Conservation (phyloP, 1,139 yeast genomes). For the Tardiomyces depauwii region DNA sequence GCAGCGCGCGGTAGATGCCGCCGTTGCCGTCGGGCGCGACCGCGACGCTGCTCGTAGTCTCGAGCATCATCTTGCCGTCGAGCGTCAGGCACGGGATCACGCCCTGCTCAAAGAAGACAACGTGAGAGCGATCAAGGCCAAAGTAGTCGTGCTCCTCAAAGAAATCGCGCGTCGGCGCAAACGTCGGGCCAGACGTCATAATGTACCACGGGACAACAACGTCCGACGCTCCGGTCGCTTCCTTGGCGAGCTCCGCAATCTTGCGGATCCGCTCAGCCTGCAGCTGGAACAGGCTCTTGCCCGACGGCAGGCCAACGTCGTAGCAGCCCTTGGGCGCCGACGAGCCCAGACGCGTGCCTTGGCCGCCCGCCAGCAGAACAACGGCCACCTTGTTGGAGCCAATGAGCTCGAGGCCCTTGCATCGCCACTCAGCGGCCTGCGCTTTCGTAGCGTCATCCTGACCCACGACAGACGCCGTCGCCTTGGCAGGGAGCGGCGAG, state of each 20-base stretch:
- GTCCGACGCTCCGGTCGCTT: constrained; percentile 17
- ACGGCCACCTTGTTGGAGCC: constrained; percentile 71
- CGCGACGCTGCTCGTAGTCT: constrained; percentile 43
- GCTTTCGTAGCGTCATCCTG: constrained; percentile 13
- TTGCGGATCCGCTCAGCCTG: constrained; percentile 79
- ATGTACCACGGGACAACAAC: constrained; percentile 68
- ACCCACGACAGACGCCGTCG: constrained; percentile 25
- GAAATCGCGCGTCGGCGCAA: constrained; percentile 60
- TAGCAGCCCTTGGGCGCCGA: constrained; percentile 88
- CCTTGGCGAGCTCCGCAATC: constrained; percentile 47
- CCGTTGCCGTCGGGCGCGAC: constrained; percentile 99
- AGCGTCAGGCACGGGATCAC: constrained; percentile 79
- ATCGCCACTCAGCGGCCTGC: constrained; percentile 34
- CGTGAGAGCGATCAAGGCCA: constrained; percentile 50
- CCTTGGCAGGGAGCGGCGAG: constrained; percentile 25
- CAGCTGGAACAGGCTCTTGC: constrained; percentile 75
- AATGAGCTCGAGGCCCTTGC: constrained; percentile 59
- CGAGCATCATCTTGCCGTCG: constrained; percentile 65
- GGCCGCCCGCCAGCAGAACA: constrained; percentile 94
- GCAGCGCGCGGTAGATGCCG: constrained; percentile 81
- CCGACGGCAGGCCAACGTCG: constrained; percentile 75
- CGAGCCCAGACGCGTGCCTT: constrained; percentile 91
- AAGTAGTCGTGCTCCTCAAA: constrained; percentile 54
- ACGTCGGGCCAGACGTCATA: constrained; percentile 93
- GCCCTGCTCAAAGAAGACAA: constrained; percentile 86